Percentiles rank a stretch among this genome's conserved stretches.
Evolutionary conservation across 306 rosid genomes (phyloP).

Genomic region (Fragaria nilgerrensis): DNA sequence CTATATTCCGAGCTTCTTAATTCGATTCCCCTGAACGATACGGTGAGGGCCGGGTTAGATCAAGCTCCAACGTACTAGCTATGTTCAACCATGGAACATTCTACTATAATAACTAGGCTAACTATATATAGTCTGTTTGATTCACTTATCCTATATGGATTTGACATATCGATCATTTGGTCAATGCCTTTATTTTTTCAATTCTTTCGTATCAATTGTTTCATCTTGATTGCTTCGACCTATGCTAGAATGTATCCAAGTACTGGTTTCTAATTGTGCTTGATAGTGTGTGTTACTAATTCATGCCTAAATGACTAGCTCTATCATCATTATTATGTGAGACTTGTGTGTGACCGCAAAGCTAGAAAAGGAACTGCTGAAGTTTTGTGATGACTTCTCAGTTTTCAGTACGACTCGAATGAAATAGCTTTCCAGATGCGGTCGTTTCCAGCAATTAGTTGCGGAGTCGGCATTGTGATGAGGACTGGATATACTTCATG

Average conservation of each 20-base stretch:
- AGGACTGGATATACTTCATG: neutral
- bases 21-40: no score
- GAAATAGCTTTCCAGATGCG: slow-evolving; percentile 13
- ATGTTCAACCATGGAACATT: no score
- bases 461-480: neutral
- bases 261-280: neutral
- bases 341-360: slow-evolving; percentile 52
- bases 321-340: slow-evolving; percentile 3
- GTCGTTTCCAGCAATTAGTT: neutral
- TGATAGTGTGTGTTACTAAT: no score
- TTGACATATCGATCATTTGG: no score
- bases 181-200: no score
- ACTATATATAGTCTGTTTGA: no score
- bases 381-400: slow-evolving; percentile 26
- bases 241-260: neutral
- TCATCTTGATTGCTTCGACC: neutral
- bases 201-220: no score
- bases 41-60: no score
- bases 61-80: no score
- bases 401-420: slow-evolving; percentile 13
- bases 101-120: no score
- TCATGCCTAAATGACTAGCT: neutral
- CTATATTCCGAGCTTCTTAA: no score
- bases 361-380: slow-evolving; percentile 15
- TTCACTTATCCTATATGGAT: no score